Base-by-base conservation (phyloP, 2,329 filamentous ascomycete species). In the Fusarium nisikadoi region DNA sequence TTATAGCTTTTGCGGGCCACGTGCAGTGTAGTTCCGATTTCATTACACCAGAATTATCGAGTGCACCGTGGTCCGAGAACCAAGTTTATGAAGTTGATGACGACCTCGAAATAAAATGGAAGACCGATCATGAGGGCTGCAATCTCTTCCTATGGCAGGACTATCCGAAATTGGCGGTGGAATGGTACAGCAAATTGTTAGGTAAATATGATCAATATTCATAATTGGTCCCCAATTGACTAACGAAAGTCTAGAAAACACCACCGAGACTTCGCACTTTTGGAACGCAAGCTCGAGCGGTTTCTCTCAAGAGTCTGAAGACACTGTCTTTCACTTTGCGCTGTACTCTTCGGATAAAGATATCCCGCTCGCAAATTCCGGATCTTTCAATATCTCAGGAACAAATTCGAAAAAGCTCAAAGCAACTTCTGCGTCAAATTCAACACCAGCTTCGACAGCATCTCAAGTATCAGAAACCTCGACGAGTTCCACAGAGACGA, bases 71-170 rank as follows among this genome's bases (percentile, higher is more conserved):
- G 29, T 9, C 6, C 0, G 31, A 62, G 0, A 67, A 67, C 4
- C n/a, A 7, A 10, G 35, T 67, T 2, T 53, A 67, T 8, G 5
- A 10, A 20, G 2, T 31, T 0, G 11, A 42, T 3, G 41, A 61
- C 10, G 20, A 25, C 0, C 1, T 67, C 4, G 31, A 61, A 5
- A 43, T 67, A 3, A 31, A 43, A 29, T 67, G 64, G 64, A 45
- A 62, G 2, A 67, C 64, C 1, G 46, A 53, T 0, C 23, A 36
- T 8, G 5, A 25, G 10, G 62, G 43, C 2, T 67, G 64, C 2
- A 67, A 67, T n/a, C 54, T 67, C 8, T 53, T 67, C 1, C 0
- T 67, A 19, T 67, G 64, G 64, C 62, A 61, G 0, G n/a, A 42
- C 0, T 67, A 65, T 12, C 64, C 62, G 2, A 60, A n/a, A 3